Evolutionary conservation across 1,139 yeast genomes (phyloP).

Genomic region (Hansenula lynferdii): DNA sequence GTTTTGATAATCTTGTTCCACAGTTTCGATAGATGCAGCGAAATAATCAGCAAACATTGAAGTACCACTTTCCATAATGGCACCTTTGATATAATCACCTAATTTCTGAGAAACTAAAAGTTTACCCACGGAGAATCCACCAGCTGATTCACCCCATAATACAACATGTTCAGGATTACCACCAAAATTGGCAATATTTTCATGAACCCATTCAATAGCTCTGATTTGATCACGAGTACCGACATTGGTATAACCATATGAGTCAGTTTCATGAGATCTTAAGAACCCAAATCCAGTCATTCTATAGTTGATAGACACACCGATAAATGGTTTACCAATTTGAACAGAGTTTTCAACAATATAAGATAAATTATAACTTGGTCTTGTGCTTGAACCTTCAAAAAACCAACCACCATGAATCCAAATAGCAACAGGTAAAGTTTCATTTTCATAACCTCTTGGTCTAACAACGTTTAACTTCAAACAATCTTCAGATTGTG

Average conservation of each 20-base stretch:
- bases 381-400: too few relatives aligned
- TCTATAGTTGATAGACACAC: too few relatives aligned
- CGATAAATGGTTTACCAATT: too few relatives aligned
- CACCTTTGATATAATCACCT: constrained; percentile 23
- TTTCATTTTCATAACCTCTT: too few relatives aligned
- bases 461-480: too few relatives aligned
- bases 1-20: constrained; percentile 10
- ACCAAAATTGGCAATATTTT: constrained; percentile 31
- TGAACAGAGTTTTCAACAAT: too few relatives aligned
- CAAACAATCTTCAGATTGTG: too few relatives aligned
- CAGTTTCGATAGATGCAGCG: constrained; percentile 2
- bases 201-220: constrained; percentile 32
- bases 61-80: constrained; percentile 23
- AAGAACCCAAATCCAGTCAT: constrained; percentile 31
- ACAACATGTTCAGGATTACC: constrained; percentile 33
- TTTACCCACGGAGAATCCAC: constrained; percentile 28
- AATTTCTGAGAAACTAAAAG: constrained; percentile 24
- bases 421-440: too few relatives aligned
- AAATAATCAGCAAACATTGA: constrained; percentile 9
- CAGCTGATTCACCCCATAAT: constrained; percentile 34
- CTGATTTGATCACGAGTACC: constrained; percentile 30
- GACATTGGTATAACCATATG: constrained; percentile 21
- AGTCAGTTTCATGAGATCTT: constrained; percentile 20
- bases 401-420: too few relatives aligned
- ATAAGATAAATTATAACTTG: too few relatives aligned